phyloP scores from a whole-genome alignment of 352 stramenopile genomes.

The Blastocystis sp. region DNA sequence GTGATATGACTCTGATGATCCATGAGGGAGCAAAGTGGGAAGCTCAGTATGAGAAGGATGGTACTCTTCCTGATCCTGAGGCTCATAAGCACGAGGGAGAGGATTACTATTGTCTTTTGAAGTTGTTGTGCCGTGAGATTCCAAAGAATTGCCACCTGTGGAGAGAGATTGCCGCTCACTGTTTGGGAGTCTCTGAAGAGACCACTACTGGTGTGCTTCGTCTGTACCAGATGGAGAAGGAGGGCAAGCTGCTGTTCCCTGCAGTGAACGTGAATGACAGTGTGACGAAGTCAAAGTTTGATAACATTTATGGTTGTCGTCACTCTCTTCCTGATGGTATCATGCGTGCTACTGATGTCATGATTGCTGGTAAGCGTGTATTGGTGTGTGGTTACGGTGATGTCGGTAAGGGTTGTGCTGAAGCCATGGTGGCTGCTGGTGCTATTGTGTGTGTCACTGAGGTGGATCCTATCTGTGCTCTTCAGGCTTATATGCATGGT shows the following conservation, averaged over 20 bases:
- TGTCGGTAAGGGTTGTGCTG: constrained; percentile 93
- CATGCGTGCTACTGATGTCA: constrained; percentile 97
- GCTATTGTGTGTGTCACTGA: constrained; percentile 95
- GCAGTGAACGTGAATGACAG: constrained; percentile 99
- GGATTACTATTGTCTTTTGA: constrained; percentile 97
- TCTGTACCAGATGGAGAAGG: constrained; percentile 97
- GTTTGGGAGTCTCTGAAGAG: constrained; percentile 94
- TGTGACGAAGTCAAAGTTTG: constrained; percentile 99
- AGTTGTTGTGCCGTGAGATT: constrained; percentile 89
- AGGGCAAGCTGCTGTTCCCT: constrained; percentile 88
- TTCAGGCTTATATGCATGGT: constrained; percentile 95
- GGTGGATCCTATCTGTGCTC: constrained; percentile 95
- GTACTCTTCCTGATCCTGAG: constrained; percentile 86
- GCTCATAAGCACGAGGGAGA: constrained; percentile 86
- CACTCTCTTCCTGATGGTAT: constrained; percentile 96
- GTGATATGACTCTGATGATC: constrained; percentile 97
- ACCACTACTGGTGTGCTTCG: constrained; percentile 96
- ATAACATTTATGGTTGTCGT: constrained; percentile 98
- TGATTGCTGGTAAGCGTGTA: constrained; percentile 94
- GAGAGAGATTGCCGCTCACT: constrained; percentile 89
- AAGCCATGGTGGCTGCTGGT: constrained; percentile 92
- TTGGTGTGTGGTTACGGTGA: constrained; percentile 96
- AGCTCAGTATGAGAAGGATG: constrained; percentile 86
- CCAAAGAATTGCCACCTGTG: constrained; percentile 91
- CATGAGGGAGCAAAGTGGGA: constrained; percentile 96